phyloP scores from a whole-genome alignment of 768 basidiomycete genomes.

The Tulasnella sp. region DNA sequence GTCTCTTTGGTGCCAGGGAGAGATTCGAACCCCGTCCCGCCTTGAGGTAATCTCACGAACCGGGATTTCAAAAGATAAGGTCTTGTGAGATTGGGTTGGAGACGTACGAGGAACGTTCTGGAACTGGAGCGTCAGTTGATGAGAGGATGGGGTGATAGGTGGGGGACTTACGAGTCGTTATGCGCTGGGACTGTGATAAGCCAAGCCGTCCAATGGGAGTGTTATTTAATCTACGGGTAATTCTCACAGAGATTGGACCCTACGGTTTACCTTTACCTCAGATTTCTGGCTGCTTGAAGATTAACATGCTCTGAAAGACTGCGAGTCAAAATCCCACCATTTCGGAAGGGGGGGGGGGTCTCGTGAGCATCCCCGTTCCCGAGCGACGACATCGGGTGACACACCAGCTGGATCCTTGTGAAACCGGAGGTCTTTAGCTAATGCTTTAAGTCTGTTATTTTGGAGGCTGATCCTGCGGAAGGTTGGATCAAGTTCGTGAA shows the following conservation, averaged over 20 bases:
- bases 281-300: conserved; percentile 88
- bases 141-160: background rate
- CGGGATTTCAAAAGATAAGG: conserved; percentile 67
- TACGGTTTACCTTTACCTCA: conserved; percentile 74
- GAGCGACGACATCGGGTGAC: conserved; percentile 24
- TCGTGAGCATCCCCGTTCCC: background rate
- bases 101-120: conserved; percentile 66
- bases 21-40: conserved; percentile 78
- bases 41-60: conserved; percentile 65
- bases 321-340: background rate
- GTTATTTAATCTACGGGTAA: background rate
- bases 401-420: conserved; percentile 78
- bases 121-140: background rate
- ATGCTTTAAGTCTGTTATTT: conserved; percentile 56
- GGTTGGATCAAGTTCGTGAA: conserved; percentile 77
- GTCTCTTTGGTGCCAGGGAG: conserved; percentile 22
- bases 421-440: conserved; percentile 72
- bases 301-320: conserved; percentile 92
- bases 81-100: conserved; percentile 53
- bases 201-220: background rate
- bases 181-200: conserved; percentile 65
- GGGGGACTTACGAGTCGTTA: conserved; percentile 73
- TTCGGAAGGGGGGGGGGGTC: background rate
- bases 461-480: conserved; percentile 76
- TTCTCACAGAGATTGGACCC: conserved; percentile 21